phyloP scores from a whole-genome alignment of 1,284 basidiomycete species.

The Gymnopus androsaceus region DNA sequence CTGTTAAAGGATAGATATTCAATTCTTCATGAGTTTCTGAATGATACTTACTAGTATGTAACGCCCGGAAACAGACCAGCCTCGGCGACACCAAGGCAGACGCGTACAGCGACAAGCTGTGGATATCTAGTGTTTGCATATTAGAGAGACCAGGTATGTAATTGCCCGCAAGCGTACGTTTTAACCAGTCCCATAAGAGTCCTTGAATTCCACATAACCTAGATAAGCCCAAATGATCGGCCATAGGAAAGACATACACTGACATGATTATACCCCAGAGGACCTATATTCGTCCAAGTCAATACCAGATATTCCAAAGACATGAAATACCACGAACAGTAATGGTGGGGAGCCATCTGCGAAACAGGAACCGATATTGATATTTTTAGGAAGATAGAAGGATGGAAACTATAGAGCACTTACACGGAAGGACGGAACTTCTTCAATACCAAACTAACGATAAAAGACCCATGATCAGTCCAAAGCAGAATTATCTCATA shows the following conservation, averaged over 20 bases:
- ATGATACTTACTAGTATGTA: constrained; percentile 57
- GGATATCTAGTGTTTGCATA: constrained; percentile 45
- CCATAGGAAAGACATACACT: constrained; percentile 21
- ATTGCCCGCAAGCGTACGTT: constrained; percentile 40
- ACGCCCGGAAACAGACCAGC: constrained; percentile 73
- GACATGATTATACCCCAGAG: constrained; percentile 53
- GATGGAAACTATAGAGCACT: constrained; percentile 15
- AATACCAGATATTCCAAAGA: no score
- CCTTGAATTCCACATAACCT: constrained; percentile 38
- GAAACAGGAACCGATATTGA: background rate
- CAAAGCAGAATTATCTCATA: background rate
- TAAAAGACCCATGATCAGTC: constrained; percentile 20
- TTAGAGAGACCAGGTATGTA: constrained; percentile 7
- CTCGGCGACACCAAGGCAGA: constrained; percentile 67
- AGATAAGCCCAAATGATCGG: background rate
- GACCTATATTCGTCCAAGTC: constrained; percentile 36
- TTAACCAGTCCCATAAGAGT: constrained; percentile 69
- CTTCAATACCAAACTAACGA: constrained; percentile 49
- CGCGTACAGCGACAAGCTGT: constrained; percentile 59
- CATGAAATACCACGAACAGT: constrained; percentile 35
- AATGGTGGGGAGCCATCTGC: constrained; percentile 52
- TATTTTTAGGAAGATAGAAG: no score
- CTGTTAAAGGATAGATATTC: constrained; percentile 30
- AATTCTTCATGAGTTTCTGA: no score
- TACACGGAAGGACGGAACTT: constrained; percentile 52